Percentiles rank a stretch among this genome's conserved stretches.
These are phyloP conservation scores for Colletotrichum sp. DNA, from an alignment of 2,329 filamentous ascomycete species.

Conservation along the genomic window DNA sequence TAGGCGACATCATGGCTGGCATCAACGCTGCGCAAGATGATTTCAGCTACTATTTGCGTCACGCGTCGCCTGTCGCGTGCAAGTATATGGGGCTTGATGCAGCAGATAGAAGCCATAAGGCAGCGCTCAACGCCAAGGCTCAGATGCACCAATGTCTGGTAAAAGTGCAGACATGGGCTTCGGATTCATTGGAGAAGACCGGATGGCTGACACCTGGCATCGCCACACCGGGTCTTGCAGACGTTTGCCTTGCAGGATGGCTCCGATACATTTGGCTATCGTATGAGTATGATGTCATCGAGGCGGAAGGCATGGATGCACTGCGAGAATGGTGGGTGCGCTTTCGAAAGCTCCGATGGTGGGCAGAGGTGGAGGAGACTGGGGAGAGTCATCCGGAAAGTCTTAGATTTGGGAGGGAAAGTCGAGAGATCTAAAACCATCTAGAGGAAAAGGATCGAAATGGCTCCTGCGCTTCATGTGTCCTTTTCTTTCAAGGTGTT, in stretches of 20 bases:
- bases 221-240: constrained; percentile 23
- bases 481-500: accelerated
- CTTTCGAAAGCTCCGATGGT: constrained; percentile 24
- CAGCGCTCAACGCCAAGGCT: constrained; percentile 14
- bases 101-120: constrained; percentile 19
- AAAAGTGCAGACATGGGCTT: constrained; percentile 22
- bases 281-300: constrained; percentile 21
- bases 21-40: constrained; percentile 15
- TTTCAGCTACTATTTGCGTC: constrained; percentile 14
- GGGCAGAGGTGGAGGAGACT: constrained; percentile 24
- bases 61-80: constrained; percentile 19
- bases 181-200: background rate
- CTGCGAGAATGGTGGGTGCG: constrained; percentile 22
- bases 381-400: background rate
- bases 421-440: background rate
- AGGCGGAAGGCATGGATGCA: constrained; percentile 11
- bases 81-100: constrained; percentile 9
- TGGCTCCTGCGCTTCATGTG: accelerated
- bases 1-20: constrained; percentile 20
- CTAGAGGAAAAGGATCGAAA: background rate
- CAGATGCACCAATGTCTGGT: constrained; percentile 4
- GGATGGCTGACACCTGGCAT: constrained; percentile 27
- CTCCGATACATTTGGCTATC: constrained; percentile 22
- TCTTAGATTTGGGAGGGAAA: background rate
- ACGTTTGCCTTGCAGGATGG: constrained; percentile 19